Evolutionary conservation across 2,329 filamentous ascomycete species (phyloP), one percentile per base, ranked within the genome.

Genomic region (Ascochyta koolunga): DNA sequence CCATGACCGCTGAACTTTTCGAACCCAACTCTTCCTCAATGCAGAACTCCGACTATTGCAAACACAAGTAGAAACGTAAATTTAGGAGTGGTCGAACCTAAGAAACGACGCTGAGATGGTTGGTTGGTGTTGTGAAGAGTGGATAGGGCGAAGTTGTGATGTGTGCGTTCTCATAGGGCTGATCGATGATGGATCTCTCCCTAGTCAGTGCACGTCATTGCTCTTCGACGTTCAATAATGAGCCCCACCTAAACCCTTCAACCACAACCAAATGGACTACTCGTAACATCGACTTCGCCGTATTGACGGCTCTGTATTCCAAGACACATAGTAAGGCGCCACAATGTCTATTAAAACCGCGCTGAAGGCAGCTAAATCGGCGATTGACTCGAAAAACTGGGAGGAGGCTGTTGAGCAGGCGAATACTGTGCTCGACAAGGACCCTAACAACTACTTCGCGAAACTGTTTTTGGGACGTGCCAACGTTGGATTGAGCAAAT

Each of bases 391-490:
- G 56, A 84, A 90, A 66, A 89, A 95, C 68, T 96, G 88, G 79
- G 88, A 89, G 56, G 87, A 89, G 67, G 91, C 89, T 37, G 82
- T 88, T 44, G 78, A 83, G 25, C 86, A 91, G 70, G 87, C 90
- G 4, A 82, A 86, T 56, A 82, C 84, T 24, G 80, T 96, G 32
- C 78, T 96, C 41, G 80, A 87, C 47, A 83, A 84, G 60, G 92
- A 97, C 58, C 78, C 87, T 2, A 84, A 87, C 59, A 96, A 89
- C 73, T 95, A 96, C 75, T 91, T 93, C 74, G 92, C 86, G 84
- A 85, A 90, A 61, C 83, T 98, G n/a, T 96, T 97, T 70, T 80
- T 96, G 16, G 95, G 91, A 2, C 91, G 96, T 72, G 89, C 90
- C 2, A 80, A 89, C 39, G 91, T 96, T 73, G 95, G 92, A 72